Evolutionary conservation across 352 stramenopile genomes (phyloP).

Genomic region (Salisapilia sapeloensis): DNA sequence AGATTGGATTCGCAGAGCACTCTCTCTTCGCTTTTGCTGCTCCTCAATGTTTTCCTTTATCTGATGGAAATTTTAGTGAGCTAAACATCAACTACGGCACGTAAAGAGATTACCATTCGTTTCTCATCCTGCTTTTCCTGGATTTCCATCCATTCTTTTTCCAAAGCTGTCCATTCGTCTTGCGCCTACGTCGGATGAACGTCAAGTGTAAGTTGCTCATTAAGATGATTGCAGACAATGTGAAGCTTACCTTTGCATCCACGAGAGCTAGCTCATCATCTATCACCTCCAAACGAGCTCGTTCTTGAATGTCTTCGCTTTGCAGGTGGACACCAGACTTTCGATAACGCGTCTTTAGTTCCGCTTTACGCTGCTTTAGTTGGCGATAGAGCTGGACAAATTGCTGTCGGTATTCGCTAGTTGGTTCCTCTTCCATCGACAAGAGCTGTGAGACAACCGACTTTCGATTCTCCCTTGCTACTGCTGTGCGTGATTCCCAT

Average conservation of each 20-base stretch:
- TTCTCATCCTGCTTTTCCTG: conserved; percentile 24
- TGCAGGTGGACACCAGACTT: conserved; percentile 17
- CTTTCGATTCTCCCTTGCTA: conserved; percentile 7
- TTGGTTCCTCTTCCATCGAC: conserved; percentile 18
- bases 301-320: conserved; percentile 22
- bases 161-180: conserved; percentile 27
- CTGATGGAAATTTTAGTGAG: conserved; percentile 7
- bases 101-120: conserved; percentile 11
- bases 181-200: conserved; percentile 13
- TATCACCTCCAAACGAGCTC: conserved; percentile 30
- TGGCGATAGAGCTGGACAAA: conserved; percentile 16
- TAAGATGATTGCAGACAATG: no score
- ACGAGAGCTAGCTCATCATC: conserved; percentile 31
- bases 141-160: conserved; percentile 32
- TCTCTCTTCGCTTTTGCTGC: conserved; percentile 15
- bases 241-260: no score
- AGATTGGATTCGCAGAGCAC: conserved; percentile 26
- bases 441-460: conserved; percentile 30
- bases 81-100: conserved; percentile 1
- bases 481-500: conserved; percentile 20
- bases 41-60: conserved; percentile 20
- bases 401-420: conserved; percentile 20
- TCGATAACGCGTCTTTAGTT: conserved; percentile 24
- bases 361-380: conserved; percentile 16
- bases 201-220: no score